Base-by-base conservation (phyloP, 139 green algal genomes). In the Trebouxia sp. region DNA sequence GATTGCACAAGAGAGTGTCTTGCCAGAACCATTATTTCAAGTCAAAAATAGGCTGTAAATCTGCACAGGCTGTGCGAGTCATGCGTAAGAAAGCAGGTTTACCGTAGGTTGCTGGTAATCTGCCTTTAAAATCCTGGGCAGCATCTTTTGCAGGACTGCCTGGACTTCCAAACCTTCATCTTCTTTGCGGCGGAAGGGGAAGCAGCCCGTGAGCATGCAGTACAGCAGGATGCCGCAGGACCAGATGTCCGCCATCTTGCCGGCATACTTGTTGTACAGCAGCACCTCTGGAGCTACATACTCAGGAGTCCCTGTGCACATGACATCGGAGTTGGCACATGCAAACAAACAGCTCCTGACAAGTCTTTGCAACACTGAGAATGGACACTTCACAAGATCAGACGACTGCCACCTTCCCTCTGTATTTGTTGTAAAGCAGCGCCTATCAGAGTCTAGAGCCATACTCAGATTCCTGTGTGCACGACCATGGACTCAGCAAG, bases 271-370 rank as follows among this genome's bases (percentile, higher is more conserved):
- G 28, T 79, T 51, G 26, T 69, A 55, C 47, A 79, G 37, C 69
- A 86, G 70, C n/a, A 86, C 42, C 56, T 86, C 83, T 17, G 83
- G 83, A 5, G 83, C 77, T 9, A 86, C 74, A 56, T 83, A 86
- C 50, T 86, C 77, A 12, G 83, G 83, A 24, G 83, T 86, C 39
- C 83, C 69, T 77, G 39, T 6, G 26, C 50, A 28, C 50, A 6
- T 22, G 50, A 58, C 50, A 58, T 17, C 50, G 3, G 2, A 5
- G 4, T 5, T 58, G n/a, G n/a, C n/a, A n/a, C n/a, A n/a, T n/a
- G n/a, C n/a, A n/a, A n/a, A n/a, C n/a, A n/a, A n/a, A n/a, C n/a
- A n/a, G n/a, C n/a, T n/a, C n/a, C n/a, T n/a, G n/a, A n/a, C n/a
- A n/a, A n/a, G n/a, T n/a, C n/a, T n/a, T n/a, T n/a, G n/a, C n/a